Evolutionary conservation across 306 rosid genomes (phyloP), one percentile per base, ranked within the genome.

Genomic region (Carpinus fangiana): DNA sequence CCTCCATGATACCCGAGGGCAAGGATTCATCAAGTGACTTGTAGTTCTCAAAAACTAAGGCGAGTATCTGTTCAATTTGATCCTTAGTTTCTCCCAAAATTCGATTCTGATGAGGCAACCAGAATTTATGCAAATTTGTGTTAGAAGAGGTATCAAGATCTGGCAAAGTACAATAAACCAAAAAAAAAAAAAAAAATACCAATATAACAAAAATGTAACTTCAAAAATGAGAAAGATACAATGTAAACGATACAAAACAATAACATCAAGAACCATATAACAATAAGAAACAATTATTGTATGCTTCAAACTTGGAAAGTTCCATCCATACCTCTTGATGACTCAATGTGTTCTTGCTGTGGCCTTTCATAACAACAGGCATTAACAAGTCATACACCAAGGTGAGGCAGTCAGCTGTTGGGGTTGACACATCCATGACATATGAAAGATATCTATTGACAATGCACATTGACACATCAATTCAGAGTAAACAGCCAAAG

Each of bases 361-460:
- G 89, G 72, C 97, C 96, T 86, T 91, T 96, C 94, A 93, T 84
- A 65, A 88, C 60, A 68, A 96, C 97, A 51, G 98, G 98, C 75
- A 83, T 77, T 80, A 96, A 84, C 86, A 96, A 84, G 64, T 85
- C 80, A 43, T 88, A 81, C 56, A 96, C 99, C 88, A 96, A 82
- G 48, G 66, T 86, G 57, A 96, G 96, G 90, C 99, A 96, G 79
- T 96, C 99, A 59, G 90, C 97, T n/a, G 99, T 96, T 50, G 99
- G 99, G 12, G 99, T 93, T 60, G 99, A 94, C 51, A 96, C 98
- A 79, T 96, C 99, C 99, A 96, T 96, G 70, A 96, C 87, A 82
- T 96, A 96, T 14, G 98, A 93, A 69, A 96, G 89, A 77, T 91
- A 93, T 73, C 99, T 96, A 78, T 86, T 46, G 54, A 68, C 52